Percentiles rank a stretch among this genome's conserved stretches.
phyloP scores from a whole-genome alignment of 2,329 filamentous ascomycete species.

The Rhexocercosporidium sp. region DNA sequence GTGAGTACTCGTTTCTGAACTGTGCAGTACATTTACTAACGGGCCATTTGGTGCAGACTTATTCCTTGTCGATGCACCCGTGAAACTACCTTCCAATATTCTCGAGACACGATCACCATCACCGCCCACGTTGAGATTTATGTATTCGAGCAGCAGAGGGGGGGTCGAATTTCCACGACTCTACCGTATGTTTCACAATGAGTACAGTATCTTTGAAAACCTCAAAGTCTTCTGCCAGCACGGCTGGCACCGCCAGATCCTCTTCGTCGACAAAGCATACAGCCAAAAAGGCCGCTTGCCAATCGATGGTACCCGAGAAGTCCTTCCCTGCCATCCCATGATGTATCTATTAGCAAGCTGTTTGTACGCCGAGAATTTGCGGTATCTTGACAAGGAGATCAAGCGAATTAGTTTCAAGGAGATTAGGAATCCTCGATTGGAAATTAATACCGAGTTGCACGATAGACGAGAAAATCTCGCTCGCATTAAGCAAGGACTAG shows the following conservation, averaged over 20 bases:
- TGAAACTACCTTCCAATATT: neutral
- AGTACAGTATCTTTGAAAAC: neutral
- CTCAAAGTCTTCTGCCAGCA: neutral
- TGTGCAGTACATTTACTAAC: neutral
- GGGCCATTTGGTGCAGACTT: neutral
- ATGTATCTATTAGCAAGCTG: neutral
- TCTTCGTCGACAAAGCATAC: neutral
- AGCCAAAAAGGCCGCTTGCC: neutral
- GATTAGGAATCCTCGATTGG: neutral
- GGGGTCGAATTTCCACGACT: neutral
- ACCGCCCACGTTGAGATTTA: neutral
- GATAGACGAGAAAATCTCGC: neutral
- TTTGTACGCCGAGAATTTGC: neutral
- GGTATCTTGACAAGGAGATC: neutral
- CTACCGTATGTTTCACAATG: neutral
- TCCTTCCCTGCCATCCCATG: neutral
- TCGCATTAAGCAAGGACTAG: neutral
- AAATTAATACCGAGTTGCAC: neutral
- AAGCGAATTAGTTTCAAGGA: neutral
- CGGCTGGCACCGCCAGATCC: neutral
- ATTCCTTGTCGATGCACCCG: neutral
- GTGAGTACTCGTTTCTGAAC: neutral
- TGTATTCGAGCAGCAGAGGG: neutral
- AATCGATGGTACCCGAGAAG: neutral
- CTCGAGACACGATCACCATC: neutral